Base-by-base conservation (phyloP, 192 early-diverging fungal species). In the Nowakowskiella sp. region DNA sequence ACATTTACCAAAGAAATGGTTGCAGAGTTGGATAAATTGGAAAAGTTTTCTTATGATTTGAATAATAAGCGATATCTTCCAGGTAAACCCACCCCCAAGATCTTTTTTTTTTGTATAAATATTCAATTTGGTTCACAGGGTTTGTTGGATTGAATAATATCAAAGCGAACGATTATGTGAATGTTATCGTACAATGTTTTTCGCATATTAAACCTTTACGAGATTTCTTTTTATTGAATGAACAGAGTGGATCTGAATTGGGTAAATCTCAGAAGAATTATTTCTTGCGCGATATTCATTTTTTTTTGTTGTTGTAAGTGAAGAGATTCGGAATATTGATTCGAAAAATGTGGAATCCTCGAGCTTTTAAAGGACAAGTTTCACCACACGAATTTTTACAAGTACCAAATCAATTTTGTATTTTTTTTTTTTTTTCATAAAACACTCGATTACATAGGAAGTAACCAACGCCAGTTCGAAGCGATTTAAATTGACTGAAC, bases 311-410 rank as follows among this genome's bases (percentile, higher is more conserved):
- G 24, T 42, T 23, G 13, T 10, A 53, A 82, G 85, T 90, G 1
- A 76, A 82, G 47, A 69, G 88, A 32, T 84, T 92, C 57, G 78
- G 85, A 39, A 73, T 81, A 50, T 57, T 96, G 24, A 62, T 93
- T 4, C 80, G 90, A 31, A 93, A 91, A 55, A 85, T 98, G 52
- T 96, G 92, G 92, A 93, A 91, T 61, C 76, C 87, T 43, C 68
- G 77, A 25, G 89, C 88, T 8, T 94, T 94, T 59, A 94, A 94
- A 49, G 86, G 86, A 0, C 95, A 98, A 72, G 86, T 94, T 31
- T 88, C 86, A 61, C 95, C 93, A 3, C 95, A 98, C 62, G 95
- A 98, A 58, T 63, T 96, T 1, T 63, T 94, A 2, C 94, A 98
- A 64, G 85, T 81, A 57, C 49, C 7, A 31, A 45, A 34, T 53